phyloP scores from a whole-genome alignment of 2,329 filamentous ascomycete species.

The Huntiella moniliformis region DNA sequence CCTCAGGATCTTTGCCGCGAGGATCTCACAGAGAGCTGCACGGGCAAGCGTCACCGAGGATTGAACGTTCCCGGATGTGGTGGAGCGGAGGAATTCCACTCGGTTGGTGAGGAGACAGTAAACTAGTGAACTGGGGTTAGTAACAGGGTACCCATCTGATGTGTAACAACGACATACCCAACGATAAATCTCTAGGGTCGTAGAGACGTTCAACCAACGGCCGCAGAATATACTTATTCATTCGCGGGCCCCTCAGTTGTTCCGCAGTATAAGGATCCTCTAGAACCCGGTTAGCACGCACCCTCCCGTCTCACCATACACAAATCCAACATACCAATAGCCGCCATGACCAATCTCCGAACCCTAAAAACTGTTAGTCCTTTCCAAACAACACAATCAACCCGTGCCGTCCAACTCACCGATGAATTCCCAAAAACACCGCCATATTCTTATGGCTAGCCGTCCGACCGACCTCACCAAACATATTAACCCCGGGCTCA shows the following conservation, averaged over 20 bases:
- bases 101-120: constrained; percentile 56
- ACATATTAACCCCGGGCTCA: constrained; percentile 5
- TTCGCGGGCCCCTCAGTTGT: constrained; percentile 43
- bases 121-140: constrained; percentile 22
- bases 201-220: constrained; percentile 47
- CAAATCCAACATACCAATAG: constrained; percentile 12
- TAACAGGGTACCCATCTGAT: neutral
- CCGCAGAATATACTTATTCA: constrained; percentile 43
- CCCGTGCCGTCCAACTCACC: constrained; percentile 1
- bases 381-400: neutral
- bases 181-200: constrained; percentile 40
- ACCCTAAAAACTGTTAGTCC: constrained; percentile 6
- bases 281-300: constrained; percentile 9
- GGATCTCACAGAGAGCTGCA: constrained; percentile 48
- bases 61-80: constrained; percentile 40
- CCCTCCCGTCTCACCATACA: neutral
- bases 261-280: constrained; percentile 27
- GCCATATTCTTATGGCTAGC: constrained; percentile 5
- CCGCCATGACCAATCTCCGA: constrained; percentile 12
- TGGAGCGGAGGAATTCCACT: constrained; percentile 49
- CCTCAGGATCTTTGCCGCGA: constrained; percentile 47
- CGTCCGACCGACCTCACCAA: constrained; percentile 8
- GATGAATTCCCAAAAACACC: constrained; percentile 12
- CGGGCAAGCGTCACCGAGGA: constrained; percentile 52
- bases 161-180: constrained; percentile 22